Percentiles rank a stretch among this genome's conserved stretches.
These are phyloP conservation scores for grape (Vitis vinifera) DNA, from an alignment of 164 flowering plant genomes.

Conservation along the genomic window ASM3070453v1 NC_081807.1:18682501-18683000, in stretches of 20 bases:
- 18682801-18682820: slow-evolving; percentile 71
- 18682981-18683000: slow-evolving; percentile 6
- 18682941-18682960: slow-evolving; percentile 87
- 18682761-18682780: slow-evolving; percentile 84
- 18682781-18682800: slow-evolving; percentile 82
- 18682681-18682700: not conserved
- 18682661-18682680: not conserved
- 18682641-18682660: not conserved
- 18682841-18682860: not conserved
- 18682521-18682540: slow-evolving; percentile 66
- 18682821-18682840: slow-evolving; percentile 2
- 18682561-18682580: not conserved
- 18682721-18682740: slow-evolving; percentile 66
- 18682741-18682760: slow-evolving; percentile 82
- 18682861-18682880: not conserved
- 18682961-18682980: slow-evolving; percentile 78
- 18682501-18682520: slow-evolving; percentile 74
- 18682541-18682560: not conserved
- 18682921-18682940: slow-evolving; percentile 70
- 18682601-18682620: not conserved
- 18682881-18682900: slow-evolving; percentile 42
- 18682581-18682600: not conserved
- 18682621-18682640: not conserved
- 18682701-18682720: slow-evolving; percentile 52
- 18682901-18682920: slow-evolving; percentile 90